These are phyloP conservation scores for Neoascochyta sp. DNA, from an alignment of 2,329 filamentous ascomycete genomes.

Conservation along the genomic window DNA sequence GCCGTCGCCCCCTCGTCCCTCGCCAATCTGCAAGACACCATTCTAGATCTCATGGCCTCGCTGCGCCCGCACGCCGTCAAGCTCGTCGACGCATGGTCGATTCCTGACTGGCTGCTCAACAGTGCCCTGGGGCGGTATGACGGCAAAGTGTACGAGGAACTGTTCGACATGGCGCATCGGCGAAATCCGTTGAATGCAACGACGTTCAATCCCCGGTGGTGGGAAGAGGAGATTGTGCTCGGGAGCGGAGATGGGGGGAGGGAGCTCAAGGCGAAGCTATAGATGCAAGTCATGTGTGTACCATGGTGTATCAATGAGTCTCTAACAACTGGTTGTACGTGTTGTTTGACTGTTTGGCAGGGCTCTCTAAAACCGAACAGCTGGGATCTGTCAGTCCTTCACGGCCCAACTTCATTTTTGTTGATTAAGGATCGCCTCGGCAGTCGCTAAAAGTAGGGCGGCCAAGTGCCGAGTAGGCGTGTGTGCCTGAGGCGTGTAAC, in stretches of 20 bases:
- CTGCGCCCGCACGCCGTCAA: constrained; percentile 51
- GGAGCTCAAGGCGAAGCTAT: constrained; percentile 26
- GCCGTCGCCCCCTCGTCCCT: constrained; percentile 44
- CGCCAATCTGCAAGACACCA: constrained; percentile 38
- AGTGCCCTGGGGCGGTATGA: constrained; percentile 52
- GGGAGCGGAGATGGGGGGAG: constrained; percentile 42
- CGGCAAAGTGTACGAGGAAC: constrained; percentile 53
- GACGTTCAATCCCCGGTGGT: constrained; percentile 51
- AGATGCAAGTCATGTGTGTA: too few relatives aligned
- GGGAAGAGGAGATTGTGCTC: constrained; percentile 49
- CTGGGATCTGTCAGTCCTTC: too few relatives aligned
- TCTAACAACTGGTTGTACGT: too few relatives aligned
- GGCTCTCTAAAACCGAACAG: too few relatives aligned
- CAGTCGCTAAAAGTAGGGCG: too few relatives aligned
- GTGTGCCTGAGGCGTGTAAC: too few relatives aligned
- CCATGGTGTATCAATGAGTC: too few relatives aligned
- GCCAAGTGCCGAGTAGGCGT: too few relatives aligned
- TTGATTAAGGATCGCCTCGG: too few relatives aligned
- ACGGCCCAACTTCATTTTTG: too few relatives aligned
- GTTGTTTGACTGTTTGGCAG: too few relatives aligned
- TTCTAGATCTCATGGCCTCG: constrained; percentile 48
- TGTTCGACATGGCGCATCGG: constrained; percentile 51
- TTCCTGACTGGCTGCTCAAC: constrained; percentile 52
- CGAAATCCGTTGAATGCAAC: constrained; percentile 50
- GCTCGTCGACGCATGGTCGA: constrained; percentile 51